Evolutionary conservation across 1,284 basidiomycete genomes (phyloP), one percentile per base, ranked within the genome.

Genomic region (Malassezia sympodialis): DNA sequence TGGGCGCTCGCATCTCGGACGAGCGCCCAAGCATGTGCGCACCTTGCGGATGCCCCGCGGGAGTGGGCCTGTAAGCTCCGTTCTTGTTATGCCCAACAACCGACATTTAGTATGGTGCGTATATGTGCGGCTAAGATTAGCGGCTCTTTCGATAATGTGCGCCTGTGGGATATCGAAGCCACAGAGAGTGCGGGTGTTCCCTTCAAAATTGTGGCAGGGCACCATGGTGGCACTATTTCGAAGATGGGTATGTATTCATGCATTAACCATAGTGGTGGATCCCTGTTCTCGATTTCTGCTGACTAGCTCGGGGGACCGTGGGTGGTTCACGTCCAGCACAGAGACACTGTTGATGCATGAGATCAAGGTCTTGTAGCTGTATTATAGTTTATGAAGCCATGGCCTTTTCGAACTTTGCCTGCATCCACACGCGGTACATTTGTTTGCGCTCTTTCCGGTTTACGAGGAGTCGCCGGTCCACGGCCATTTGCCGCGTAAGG

Each of bases 131-230:
- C 21, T 17, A 12, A 39, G 4, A 5, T 3, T 42, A 90, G 88
- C 57, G 93, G 89, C 8, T 91, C 88, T 15, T 82, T 84, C 54
- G 93, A 98, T 77, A 96, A 96, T 70, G 82, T 98, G 55, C 81
- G 94, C 26, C 75, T 98, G 40, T 98, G 91, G 91, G 90, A 96
- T 68, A 87, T 62, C 82, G 82, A 40, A 82, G 81, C 49, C 35
- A 82, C 79, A 67, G 83, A 79, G 72, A 81, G 82, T 40, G 60
- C 61, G 42, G 72, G 63, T 51, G 69, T 72, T 8, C 67, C 70
- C 4, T 96, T 96, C 80, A 90, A 90, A 76, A 94, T 96, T 60
- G 88, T 98, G 34, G 87, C 90, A 4, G 93, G 93, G 0, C 91
- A 96, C 76, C 89, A 96, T 76, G 90, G 91, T 27, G 91, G 90